Evolutionary conservation across 225 moss, liverwort and hornwort species (phyloP), one percentile per base, ranked within the genome.

Genomic region (Climacium dendroides): DNA sequence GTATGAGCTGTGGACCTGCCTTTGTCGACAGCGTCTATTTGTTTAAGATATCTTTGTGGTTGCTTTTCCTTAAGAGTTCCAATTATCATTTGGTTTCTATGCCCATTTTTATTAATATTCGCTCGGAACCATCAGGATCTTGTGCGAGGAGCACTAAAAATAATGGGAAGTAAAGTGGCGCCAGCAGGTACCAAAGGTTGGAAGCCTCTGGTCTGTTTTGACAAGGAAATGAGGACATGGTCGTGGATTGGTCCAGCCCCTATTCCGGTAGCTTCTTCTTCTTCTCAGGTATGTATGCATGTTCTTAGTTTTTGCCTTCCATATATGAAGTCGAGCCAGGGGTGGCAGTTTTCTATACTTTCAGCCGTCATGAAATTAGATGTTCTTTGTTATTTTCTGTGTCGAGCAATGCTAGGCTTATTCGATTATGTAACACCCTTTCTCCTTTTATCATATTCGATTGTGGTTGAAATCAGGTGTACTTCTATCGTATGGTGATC

Each of bases 141-240:
- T 85, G 94, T 95, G 66, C 94, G 96, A 83, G 96, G 95, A 80
- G 91, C 93, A 70, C 86, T 96, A 64, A 95, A 94, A 91, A 93
- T 96, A 41, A 92, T 95, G 89, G 95, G 94, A 83, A 95, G 94
- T 92, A 96, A 92, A 90, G 92, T 90, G 80, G 94, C 96, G 84
- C 96, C 95, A 76, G 90, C 90, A 47, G 95, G 94, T 72, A 93
- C 93, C 52, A 96, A 96, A 92, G 94, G 95, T 73, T 96, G 95
- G 95, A 96, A 95, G 85, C 95, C 96, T 80, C 81, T 96, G 75
- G 94, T 93, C 45, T 83, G 85, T 87, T 96, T 95, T 87, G 94
- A 96, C 90, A 95, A 94, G 80, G 93, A 94, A 86, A 85, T 88
- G 83, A 94, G 92, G 84, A 92, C 94, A 62, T 96, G 95, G 96